Conservation (phyloP, 306 rosid species). For the Glycine tomentella region DNA sequence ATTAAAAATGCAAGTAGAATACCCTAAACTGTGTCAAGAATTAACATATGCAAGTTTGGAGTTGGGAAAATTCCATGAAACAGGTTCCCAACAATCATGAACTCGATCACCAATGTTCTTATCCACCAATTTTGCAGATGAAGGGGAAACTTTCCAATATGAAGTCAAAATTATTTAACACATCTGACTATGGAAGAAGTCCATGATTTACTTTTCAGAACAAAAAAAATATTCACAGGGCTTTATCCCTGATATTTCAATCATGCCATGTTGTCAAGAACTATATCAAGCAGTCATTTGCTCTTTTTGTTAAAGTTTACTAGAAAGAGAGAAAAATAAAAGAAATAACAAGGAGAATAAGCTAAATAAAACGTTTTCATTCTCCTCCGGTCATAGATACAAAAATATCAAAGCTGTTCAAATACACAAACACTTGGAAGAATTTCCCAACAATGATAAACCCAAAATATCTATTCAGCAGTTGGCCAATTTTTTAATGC, state of each 20-base stretch:
- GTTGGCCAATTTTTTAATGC: constrained; percentile 6
- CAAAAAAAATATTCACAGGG: neutral
- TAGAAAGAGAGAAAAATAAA: constrained; percentile 10
- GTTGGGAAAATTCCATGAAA: constrained; percentile 18
- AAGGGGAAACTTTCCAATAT: neutral
- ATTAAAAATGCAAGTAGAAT: constrained; percentile 11
- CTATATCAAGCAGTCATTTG: neutral
- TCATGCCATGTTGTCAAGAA: neutral
- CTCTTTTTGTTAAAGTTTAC: neutral
- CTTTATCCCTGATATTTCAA: constrained; percentile 9
- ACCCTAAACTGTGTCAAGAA: neutral
- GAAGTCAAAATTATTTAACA: constrained; percentile 8
- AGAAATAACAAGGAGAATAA: neutral
- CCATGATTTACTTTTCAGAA: neutral
- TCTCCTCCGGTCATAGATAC: constrained; percentile 17
- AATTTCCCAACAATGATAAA: neutral
- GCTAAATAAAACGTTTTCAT: neutral
- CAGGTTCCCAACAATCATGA: constrained; percentile 13
- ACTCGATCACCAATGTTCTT: constrained; percentile 14
- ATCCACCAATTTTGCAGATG: constrained; percentile 24
- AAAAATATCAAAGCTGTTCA: constrained; percentile 10
- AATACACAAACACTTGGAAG: neutral
- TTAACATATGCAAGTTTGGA: constrained; percentile 17
- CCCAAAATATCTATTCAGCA: neutral
- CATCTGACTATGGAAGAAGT: neutral